These are phyloP conservation scores for sweet orange (Citrus sinensis) DNA, from an alignment of 345 rosid genomes.

Conservation along the genomic window DVS_A1.0 CM039162.1:6293501-6294000, in stretches of 20 bases:
- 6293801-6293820: slow-evolving; percentile 64
- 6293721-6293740: neutral
- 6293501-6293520: slow-evolving; percentile 64
- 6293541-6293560: slow-evolving; percentile 39
- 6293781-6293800: slow-evolving; percentile 42
- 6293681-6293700: neutral
- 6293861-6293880: slow-evolving; percentile 56
- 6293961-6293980: slow-evolving; percentile 84
- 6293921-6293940: slow-evolving; percentile 23
- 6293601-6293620: slow-evolving; percentile 51
- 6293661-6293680: slow-evolving; percentile 47
- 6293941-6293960: slow-evolving; percentile 58
- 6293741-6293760: neutral
- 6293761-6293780: neutral
- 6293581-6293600: slow-evolving; percentile 31
- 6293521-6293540: slow-evolving; percentile 59
- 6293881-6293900: slow-evolving; percentile 69
- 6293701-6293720: neutral
- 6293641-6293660: slow-evolving; percentile 53
- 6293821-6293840: slow-evolving; percentile 74
- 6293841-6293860: slow-evolving; percentile 60
- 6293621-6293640: slow-evolving; percentile 45
- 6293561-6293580: slow-evolving; percentile 43
- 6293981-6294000: slow-evolving; percentile 65
- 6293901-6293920: slow-evolving; percentile 68